Evolutionary conservation across 441 rosid genomes (phyloP).

Genomic region (Erodium moschatum): DNA sequence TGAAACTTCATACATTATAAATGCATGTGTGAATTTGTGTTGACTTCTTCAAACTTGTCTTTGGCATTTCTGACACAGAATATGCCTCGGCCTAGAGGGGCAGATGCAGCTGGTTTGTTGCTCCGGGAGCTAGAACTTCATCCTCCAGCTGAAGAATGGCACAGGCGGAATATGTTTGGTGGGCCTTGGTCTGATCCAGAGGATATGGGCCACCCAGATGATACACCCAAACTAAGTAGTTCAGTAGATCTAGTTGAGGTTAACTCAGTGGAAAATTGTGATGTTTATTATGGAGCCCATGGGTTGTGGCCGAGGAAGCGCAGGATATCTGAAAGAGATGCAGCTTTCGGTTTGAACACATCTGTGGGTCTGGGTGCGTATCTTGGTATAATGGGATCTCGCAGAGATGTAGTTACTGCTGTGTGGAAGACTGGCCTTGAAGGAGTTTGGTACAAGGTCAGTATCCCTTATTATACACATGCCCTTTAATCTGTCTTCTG

Average conservation of each 20-base stretch:
- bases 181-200: constrained; percentile 94
- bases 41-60: background rate
- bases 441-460: constrained; percentile 94
- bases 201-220: constrained; percentile 45
- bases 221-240: constrained; percentile 37
- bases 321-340: constrained; percentile 95
- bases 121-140: constrained; percentile 94
- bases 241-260: constrained; percentile 33
- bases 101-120: constrained; percentile 96
- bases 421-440: constrained; percentile 96
- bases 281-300: constrained; percentile 52
- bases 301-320: constrained; percentile 97
- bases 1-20: background rate
- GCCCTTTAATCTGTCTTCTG: background rate
- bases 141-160: constrained; percentile 99
- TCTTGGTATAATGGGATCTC: constrained; percentile 99
- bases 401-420: constrained; percentile 92
- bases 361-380: constrained; percentile 90
- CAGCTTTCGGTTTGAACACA: constrained; percentile 91
- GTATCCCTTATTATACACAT: background rate
- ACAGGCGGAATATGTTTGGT: constrained; percentile 90
- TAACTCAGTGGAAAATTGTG: constrained; percentile 37
- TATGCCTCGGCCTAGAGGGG: constrained; percentile 99
- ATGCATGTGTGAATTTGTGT: background rate
- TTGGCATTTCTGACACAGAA: constrained; percentile 36